A percentile compares a stretch with the other conserved stretches of the same genome.
phyloP scores from a whole-genome alignment of 331 rosid species.

The Pyrus hybrid region DNA sequence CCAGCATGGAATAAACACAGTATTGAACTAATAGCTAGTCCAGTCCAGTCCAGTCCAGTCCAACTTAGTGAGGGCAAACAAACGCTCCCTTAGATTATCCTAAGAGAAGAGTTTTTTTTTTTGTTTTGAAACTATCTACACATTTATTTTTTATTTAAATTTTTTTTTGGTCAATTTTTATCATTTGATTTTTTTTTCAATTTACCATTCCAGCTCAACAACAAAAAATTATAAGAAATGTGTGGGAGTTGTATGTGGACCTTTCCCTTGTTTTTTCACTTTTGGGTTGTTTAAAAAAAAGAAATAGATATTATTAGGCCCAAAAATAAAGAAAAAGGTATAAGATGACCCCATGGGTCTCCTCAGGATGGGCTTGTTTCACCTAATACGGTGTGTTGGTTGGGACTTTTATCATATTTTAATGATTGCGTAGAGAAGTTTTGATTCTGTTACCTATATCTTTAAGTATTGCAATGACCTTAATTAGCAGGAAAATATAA shows the following conservation, averaged over 20 bases:
- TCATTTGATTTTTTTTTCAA: too few species aligned
- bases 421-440: neutral
- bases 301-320: neutral
- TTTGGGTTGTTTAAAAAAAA: neutral
- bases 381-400: neutral
- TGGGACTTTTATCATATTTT: neutral
- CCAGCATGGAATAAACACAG: too few species aligned
- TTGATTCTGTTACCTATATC: neutral
- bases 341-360: neutral
- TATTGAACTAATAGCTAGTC: too few species aligned
- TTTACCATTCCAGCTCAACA: too few species aligned
- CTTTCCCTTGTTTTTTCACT: neutral
- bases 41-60: too few species aligned
- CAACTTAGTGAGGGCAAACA: too few species aligned
- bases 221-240: rapidly evolving
- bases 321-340: neutral
- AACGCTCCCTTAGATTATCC: too few species aligned
- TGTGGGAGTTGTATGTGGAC: too few species aligned
- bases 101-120: too few species aligned
- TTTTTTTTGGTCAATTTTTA: too few species aligned
- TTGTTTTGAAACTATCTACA: too few species aligned
- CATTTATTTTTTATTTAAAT: too few species aligned
- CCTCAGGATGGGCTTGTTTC: conserved; percentile 9
- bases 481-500: neutral
- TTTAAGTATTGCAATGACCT: neutral